These are phyloP conservation scores for Chrysopogon serrulatus DNA, from an alignment of 176 grass and related monocot genomes.

Conservation along the genomic window DNA sequence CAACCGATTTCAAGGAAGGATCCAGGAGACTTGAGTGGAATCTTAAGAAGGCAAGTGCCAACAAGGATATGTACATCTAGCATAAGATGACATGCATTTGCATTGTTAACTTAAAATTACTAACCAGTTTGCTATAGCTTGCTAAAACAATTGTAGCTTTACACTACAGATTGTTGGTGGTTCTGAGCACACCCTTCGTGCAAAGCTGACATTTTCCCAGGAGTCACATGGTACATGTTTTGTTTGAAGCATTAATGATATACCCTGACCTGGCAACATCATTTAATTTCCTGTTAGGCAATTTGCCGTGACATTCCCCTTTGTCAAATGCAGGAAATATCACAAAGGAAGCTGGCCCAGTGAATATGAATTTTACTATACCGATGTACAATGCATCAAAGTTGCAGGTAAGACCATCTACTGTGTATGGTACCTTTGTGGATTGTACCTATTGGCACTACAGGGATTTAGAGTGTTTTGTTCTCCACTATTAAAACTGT, in stretches of 20 bases:
- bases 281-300: neutral
- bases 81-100: neutral
- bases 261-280: neutral
- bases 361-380: slow-evolving; percentile 99
- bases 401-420: slow-evolving; percentile 43
- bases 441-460: neutral
- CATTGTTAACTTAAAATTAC: neutral
- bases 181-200: slow-evolving; percentile 89
- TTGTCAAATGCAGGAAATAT: slow-evolving; percentile 70
- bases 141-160: slow-evolving; percentile 3
- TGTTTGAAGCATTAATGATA: slow-evolving; percentile 11
- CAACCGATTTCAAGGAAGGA: slow-evolving; percentile 95
- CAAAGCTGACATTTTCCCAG: slow-evolving; percentile 97
- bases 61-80: neutral
- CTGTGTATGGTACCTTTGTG: neutral
- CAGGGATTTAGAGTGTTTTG: neutral
- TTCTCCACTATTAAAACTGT: neutral
- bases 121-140: neutral
- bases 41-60: slow-evolving; percentile 86
- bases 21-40: slow-evolving; percentile 93
- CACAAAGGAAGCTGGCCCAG: slow-evolving; percentile 90
- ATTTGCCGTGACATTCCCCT: neutral
- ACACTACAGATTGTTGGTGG: slow-evolving; percentile 86
- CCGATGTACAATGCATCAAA: slow-evolving; percentile 99
- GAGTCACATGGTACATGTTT: slow-evolving; percentile 77